Percentiles rank a stretch among this genome's conserved stretches.
Evolutionary conservation across 2,329 filamentous ascomycete genomes (phyloP).

Genomic region (Ramularia endophylla): DNA sequence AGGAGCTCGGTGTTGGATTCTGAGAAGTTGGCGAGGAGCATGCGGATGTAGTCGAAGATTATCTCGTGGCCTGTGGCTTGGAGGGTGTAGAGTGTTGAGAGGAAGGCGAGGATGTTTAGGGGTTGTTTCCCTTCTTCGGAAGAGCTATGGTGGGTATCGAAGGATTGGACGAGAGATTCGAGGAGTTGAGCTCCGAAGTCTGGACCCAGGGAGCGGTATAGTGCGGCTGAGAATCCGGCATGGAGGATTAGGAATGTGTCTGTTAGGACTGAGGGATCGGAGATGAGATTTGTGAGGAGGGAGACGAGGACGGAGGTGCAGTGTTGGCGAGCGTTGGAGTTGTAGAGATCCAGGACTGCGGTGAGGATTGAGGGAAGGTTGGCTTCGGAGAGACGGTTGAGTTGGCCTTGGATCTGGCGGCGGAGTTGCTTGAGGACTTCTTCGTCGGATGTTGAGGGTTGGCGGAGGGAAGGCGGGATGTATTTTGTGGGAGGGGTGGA

Average conservation of each 20-base stretch:
- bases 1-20: constrained; percentile 86
- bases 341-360: constrained; percentile 78
- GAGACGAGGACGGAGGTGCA: constrained; percentile 77
- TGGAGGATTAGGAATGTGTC: constrained; percentile 89
- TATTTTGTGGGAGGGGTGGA: constrained; percentile 60
- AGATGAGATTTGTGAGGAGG: constrained; percentile 70
- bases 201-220: constrained; percentile 80
- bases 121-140: constrained; percentile 52
- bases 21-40: constrained; percentile 66
- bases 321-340: constrained; percentile 76
- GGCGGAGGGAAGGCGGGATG: constrained; percentile 77
- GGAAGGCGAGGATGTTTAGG: constrained; percentile 72
- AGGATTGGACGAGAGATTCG: constrained; percentile 68
- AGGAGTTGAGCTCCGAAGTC: constrained; percentile 87
- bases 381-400: constrained; percentile 89
- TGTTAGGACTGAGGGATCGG: constrained; percentile 68
- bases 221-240: constrained; percentile 79
- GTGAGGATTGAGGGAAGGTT: constrained; percentile 79
- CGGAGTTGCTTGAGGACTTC: constrained; percentile 65
- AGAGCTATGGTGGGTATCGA: constrained; percentile 48
- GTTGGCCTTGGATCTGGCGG: constrained; percentile 75
- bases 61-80: constrained; percentile 77
- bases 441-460: constrained; percentile 54
- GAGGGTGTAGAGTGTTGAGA: constrained; percentile 88
- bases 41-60: constrained; percentile 83